phyloP scores from a whole-genome alignment of 257 asterid species.

The Solanum appendiculatum region DNA sequence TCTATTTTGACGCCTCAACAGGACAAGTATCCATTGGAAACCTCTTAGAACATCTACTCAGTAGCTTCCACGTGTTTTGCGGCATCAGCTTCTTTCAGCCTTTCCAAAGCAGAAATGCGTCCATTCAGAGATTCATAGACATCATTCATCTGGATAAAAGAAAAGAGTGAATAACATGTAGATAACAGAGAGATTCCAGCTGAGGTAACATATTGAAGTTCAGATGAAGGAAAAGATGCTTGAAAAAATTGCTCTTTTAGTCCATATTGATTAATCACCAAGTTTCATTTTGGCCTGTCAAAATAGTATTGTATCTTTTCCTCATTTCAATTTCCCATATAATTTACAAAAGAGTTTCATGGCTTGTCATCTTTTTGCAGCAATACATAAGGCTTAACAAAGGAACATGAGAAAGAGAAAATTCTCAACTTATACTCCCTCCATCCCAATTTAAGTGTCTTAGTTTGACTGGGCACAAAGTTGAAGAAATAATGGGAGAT shows the following conservation, averaged over 20 bases:
- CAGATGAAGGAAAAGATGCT: neutral
- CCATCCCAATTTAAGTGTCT: neutral
- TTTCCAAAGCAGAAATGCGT: constrained; percentile 58
- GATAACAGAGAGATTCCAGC: neutral
- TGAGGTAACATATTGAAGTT: neutral
- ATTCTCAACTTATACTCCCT: too few species aligned
- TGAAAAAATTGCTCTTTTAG: neutral
- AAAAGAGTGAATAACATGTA: neutral
- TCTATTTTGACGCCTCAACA: neutral
- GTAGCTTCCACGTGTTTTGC: constrained; percentile 50
- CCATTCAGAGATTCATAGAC: constrained; percentile 53
- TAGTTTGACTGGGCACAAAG: neutral
- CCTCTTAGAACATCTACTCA: constrained; percentile 23
- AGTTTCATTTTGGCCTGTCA: neutral
- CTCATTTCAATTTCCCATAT: neutral
- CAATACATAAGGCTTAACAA: neutral
- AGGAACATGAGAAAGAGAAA: neutral
- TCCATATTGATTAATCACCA: neutral
- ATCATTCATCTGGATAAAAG: constrained; percentile 29
- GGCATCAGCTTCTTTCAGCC: constrained; percentile 46
- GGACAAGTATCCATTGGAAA: too few species aligned
- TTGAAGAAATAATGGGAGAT: neutral
- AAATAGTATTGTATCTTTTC: neutral
- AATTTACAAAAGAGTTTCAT: neutral
- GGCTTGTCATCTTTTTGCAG: neutral